These are phyloP conservation scores for Lactarius sanguifluus DNA, from an alignment of 768 basidiomycete species.

Conservation along the genomic window DNA sequence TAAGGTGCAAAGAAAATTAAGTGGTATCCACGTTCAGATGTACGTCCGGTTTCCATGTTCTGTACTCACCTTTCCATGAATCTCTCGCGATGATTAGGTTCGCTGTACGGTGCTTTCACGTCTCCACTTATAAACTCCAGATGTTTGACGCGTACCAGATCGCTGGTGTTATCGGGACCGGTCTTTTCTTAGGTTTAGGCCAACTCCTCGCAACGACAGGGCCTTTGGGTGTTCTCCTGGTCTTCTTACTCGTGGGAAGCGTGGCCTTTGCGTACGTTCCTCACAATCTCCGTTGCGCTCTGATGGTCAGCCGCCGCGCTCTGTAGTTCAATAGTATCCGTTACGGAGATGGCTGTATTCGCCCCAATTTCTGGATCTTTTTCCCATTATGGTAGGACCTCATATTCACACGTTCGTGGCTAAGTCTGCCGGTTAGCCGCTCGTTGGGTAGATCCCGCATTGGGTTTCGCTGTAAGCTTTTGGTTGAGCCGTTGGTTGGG, in stretches of 20 bases:
- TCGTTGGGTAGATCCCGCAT: slow-evolving; percentile 38
- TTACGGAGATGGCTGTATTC: slow-evolving; percentile 36
- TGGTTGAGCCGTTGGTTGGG: background rate
- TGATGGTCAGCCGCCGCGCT: background rate
- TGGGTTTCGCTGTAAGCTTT: slow-evolving; percentile 35
- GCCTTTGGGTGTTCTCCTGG: slow-evolving; percentile 35
- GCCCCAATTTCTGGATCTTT: slow-evolving; percentile 36
- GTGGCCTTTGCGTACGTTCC: slow-evolving; percentile 35
- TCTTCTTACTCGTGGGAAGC: slow-evolving; percentile 34
- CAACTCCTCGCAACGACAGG: slow-evolving; percentile 34
- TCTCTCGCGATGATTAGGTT: slow-evolving; percentile 17
- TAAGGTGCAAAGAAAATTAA: slow-evolving; percentile 24
- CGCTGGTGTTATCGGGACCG: slow-evolving; percentile 36
- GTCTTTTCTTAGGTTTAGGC: slow-evolving; percentile 37
- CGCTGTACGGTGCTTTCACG: slow-evolving; percentile 15
- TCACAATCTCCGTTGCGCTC: background rate
- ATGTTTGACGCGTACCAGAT: slow-evolving; percentile 20
- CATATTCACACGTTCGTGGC: background rate
- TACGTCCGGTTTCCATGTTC: background rate
- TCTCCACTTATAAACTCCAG: background rate
- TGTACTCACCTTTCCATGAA: background rate
- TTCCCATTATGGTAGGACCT: slow-evolving; percentile 33
- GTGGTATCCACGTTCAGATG: slow-evolving; percentile 27
- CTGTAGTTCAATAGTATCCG: slow-evolving; percentile 34
- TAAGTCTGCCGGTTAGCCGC: slow-evolving; percentile 30